Conservation (phyloP, 2,329 filamentous ascomycete genomes). For the Ophidiomyces ophidiicola region DNA sequence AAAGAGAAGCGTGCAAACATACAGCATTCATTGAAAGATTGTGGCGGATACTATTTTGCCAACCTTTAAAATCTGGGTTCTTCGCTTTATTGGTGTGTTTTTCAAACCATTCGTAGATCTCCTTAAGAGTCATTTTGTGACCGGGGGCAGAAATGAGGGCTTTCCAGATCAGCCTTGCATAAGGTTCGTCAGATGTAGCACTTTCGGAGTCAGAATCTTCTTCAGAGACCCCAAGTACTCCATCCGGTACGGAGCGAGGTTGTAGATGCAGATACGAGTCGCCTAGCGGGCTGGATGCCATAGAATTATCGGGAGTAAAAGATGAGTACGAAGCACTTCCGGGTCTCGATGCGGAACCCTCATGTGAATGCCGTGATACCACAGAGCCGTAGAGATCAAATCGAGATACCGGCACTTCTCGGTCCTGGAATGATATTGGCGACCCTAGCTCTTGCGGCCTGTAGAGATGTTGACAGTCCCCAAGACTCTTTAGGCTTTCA, state of each 20-base stretch:
- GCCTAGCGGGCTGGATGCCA: conserved; percentile 13
- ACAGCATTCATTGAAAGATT: conserved; percentile 94
- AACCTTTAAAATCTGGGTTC: conserved; percentile 53
- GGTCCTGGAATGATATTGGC: conserved; percentile 3
- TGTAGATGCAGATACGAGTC: conserved; percentile 3
- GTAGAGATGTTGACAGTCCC: neutral
- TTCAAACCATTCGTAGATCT: conserved; percentile 84
- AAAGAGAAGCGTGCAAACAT: conserved; percentile 28
- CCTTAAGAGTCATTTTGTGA: conserved; percentile 64
- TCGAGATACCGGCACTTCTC: neutral
- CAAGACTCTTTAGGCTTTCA: neutral
- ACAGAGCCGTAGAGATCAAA: conserved; percentile 1
- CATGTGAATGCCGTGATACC: conserved; percentile 1
- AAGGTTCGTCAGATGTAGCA: conserved; percentile 46
- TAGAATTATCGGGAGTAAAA: conserved; percentile 11
- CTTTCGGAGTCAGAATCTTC: conserved; percentile 15
- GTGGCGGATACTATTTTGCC: conserved; percentile 92
- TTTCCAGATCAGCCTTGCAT: conserved; percentile 67
- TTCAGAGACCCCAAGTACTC: conserved; percentile 4
- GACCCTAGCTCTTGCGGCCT: neutral
- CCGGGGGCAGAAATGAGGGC: conserved; percentile 57
- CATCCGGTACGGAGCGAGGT: conserved; percentile 11
- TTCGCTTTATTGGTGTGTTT: conserved; percentile 66
- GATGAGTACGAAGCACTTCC: conserved; percentile 12
- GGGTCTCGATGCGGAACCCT: conserved; percentile 8